A percentile compares a stretch with the other conserved stretches of the same genome.
These are phyloP conservation scores for Papiliotrema fonsecae DNA, from an alignment of 1,284 basidiomycete genomes.

Conservation along the genomic window DNA sequence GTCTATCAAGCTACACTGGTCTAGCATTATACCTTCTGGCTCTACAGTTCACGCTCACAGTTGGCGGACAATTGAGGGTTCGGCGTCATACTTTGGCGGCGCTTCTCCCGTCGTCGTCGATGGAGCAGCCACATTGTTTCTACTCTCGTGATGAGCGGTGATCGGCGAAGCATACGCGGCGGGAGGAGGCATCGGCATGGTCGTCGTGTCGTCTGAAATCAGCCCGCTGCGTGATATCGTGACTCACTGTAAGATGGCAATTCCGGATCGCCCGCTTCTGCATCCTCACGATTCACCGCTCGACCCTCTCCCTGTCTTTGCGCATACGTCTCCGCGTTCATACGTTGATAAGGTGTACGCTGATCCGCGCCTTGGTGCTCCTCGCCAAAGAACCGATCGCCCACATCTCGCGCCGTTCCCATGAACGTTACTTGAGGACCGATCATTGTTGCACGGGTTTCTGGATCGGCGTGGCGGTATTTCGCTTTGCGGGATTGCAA, in stretches of 20 bases:
- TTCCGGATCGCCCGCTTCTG: background rate
- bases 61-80: background rate
- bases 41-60: background rate
- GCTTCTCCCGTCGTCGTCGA: background rate
- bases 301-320: background rate
- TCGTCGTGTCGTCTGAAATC: background rate
- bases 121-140: background rate
- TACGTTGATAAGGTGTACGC: too few relatives aligned
- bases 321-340: background rate
- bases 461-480: background rate
- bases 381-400: slow-evolving; percentile 2
- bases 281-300: background rate
- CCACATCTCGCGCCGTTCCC: slow-evolving; percentile 2
- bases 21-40: background rate
- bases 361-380: too few relatives aligned
- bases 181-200: background rate
- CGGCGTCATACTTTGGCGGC: background rate
- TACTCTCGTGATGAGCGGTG: background rate
- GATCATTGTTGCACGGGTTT: background rate
- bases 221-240: too few relatives aligned
- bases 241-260: slow-evolving; percentile 5
- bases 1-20: too few relatives aligned
- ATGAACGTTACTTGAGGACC: background rate
- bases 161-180: slow-evolving; percentile 3
- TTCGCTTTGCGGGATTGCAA: background rate